Base-by-base conservation (phyloP, 2,329 filamentous ascomycete species). In the Chrysosporium queenslandicum region DNA sequence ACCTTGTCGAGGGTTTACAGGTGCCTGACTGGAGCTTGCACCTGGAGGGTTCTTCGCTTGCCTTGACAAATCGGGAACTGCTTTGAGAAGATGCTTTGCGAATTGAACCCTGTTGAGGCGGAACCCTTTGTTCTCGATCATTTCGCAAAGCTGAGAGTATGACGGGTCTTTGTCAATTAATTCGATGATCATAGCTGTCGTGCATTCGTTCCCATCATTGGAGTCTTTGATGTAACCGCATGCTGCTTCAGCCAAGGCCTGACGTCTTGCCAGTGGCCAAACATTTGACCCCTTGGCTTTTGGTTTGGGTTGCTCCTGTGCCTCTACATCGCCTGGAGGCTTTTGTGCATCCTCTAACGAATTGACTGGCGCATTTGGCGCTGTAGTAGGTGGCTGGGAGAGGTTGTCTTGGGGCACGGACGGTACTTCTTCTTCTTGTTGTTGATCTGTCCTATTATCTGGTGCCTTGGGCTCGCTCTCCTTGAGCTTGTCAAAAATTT, bases 101-200 rank as follows among this genome's bases (percentile, higher is more conserved):
- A 82, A 76, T 0, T 68, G 64, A 4, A 75, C 72, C 50, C 77
- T 68, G 56, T 80, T 74, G 30, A 81, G 66, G 29, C 62, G 67
- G 14, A 79, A 64, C 0, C 74, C 75, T 58, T 69, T 69, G 1
- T 58, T 60, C 55, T 82, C 78, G 4, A 81, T 62, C 42, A 69
- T 66, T 54, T 77, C 71, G 58, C 79, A 82, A 2, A 81, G 63
- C 47, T 77, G 70, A 54, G 74, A 71, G 56, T 81, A 81, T 2
- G 71, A 77, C 1, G 77, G 77, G 56, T 80, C 79, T 6, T 64
- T 60, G 46, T 78, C 68, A 7, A 82, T 66, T 34, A 80, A 68
- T 1, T 60, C 61, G 20, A 73, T 61, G 8, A 81, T 66, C 18
- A 71, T 64, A 8, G 69, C 62, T 7, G 67, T 53, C 8, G 64